Evolutionary conservation across 495 filamentous ascomycete genomes (phyloP).

Genomic region (Neurospora terricola): DNA sequence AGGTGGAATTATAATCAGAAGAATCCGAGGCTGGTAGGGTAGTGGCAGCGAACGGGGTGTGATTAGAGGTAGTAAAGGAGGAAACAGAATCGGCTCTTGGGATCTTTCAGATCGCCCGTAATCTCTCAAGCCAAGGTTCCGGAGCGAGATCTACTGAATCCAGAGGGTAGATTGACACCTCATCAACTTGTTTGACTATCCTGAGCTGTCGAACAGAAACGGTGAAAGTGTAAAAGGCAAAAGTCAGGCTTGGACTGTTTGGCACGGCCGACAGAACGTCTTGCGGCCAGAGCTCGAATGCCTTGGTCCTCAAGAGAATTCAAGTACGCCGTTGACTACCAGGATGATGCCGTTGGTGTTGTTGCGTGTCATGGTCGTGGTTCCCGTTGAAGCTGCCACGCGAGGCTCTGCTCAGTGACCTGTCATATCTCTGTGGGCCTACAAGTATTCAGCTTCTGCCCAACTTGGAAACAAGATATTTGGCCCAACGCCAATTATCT

Average conservation of each 20-base stretch:
- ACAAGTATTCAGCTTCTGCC: neutral
- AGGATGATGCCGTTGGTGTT: neutral
- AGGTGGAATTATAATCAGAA: too few species aligned
- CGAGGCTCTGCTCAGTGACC: neutral
- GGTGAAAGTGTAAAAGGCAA: neutral
- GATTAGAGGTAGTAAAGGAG: neutral
- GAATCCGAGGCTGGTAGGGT: neutral
- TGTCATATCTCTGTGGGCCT: neutral
- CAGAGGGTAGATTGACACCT: neutral
- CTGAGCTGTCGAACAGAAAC: neutral
- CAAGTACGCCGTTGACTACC: neutral
- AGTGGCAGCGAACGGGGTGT: neutral
- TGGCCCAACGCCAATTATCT: neutral
- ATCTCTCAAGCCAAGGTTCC: neutral
- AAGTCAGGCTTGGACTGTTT: neutral
- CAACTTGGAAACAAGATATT: neutral
- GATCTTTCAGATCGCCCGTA: neutral
- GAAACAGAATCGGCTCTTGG: neutral
- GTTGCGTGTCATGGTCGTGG: neutral
- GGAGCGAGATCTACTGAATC: neutral
- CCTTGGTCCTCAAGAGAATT: neutral
- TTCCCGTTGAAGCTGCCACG: neutral
- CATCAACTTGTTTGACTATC: neutral
- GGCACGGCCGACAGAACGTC: neutral
- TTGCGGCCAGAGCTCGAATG: neutral